Conservation (phyloP, 2,329 filamentous ascomycete genomes). For the Epichloe scottii region DNA sequence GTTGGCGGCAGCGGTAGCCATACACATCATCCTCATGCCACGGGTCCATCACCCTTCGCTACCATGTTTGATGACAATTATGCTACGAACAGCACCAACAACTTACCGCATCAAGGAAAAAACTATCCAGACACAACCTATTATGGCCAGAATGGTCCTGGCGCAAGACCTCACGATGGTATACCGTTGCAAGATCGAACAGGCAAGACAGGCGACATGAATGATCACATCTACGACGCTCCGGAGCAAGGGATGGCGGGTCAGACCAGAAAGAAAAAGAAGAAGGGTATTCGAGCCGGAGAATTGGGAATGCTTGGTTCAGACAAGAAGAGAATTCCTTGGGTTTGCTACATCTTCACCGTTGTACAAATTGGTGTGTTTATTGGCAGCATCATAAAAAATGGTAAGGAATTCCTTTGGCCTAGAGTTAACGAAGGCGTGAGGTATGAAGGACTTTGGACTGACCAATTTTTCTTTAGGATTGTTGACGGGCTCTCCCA, state of each 20-base stretch:
- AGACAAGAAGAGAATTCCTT: slow-evolving; percentile 50
- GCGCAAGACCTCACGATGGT: slow-evolving; percentile 32
- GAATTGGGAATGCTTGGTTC: slow-evolving; percentile 48
- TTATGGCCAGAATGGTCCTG: slow-evolving; percentile 30
- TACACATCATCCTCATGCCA: slow-evolving; percentile 14
- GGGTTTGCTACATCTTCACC: slow-evolving; percentile 73
- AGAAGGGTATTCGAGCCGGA: slow-evolving; percentile 39
- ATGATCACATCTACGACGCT: slow-evolving; percentile 52
- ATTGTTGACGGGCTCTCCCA: slow-evolving; percentile 64
- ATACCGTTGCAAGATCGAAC: slow-evolving; percentile 43
- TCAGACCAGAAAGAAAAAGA: slow-evolving; percentile 21
- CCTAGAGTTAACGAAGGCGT: slow-evolving; percentile 2
- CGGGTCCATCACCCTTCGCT: slow-evolving; percentile 44
- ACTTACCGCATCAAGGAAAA: slow-evolving; percentile 23
- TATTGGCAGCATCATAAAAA: slow-evolving; percentile 75
- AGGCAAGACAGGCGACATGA: slow-evolving; percentile 29
- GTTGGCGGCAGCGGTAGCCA: slow-evolving; percentile 15
- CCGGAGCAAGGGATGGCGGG: slow-evolving; percentile 20
- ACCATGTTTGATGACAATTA: slow-evolving; percentile 59
- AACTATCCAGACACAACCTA: slow-evolving; percentile 44
- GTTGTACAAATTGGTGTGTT: slow-evolving; percentile 72
- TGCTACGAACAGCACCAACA: slow-evolving; percentile 35
- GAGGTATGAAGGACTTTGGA: not conserved
- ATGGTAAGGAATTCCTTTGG: slow-evolving; percentile 44
- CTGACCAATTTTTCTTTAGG: slow-evolving; percentile 29